Percentiles rank a stretch among this genome's conserved stretches.
These are phyloP conservation scores for Angophora floribunda DNA, from an alignment of 345 rosid genomes.

Conservation along the genomic window DNA sequence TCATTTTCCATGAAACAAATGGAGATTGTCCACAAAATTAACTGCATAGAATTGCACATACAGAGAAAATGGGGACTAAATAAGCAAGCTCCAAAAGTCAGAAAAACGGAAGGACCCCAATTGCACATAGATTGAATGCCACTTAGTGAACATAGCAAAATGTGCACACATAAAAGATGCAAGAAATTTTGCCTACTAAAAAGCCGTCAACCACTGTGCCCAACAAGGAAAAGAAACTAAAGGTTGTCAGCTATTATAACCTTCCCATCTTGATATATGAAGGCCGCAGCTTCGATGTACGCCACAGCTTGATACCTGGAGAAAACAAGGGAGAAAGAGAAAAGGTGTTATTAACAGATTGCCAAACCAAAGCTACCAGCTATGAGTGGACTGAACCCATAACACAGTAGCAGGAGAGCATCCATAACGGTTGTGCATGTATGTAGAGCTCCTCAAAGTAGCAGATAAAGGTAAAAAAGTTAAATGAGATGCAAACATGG, in stretches of 20 bases:
- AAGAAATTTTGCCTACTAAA: not conserved
- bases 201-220: not conserved
- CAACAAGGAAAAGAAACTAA: not conserved
- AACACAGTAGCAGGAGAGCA: not conserved
- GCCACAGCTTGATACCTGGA: conserved; percentile 96
- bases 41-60: not conserved
- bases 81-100: not conserved
- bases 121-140: not conserved
- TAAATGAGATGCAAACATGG: not conserved
- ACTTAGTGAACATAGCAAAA: not conserved
- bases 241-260: conserved; percentile 15
- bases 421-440: not conserved
- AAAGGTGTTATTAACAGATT: not conserved
- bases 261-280: conserved; percentile 95
- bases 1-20: not conserved
- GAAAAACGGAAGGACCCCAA: not conserved
- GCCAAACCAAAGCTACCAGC: not conserved
- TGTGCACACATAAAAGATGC: not conserved
- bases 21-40: not conserved
- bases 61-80: not conserved
- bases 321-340: not conserved
- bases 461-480: not conserved
- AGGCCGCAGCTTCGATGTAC: conserved; percentile 91
- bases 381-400: not conserved
- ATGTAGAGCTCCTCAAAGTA: not conserved